Percentiles rank a stretch among this genome's conserved stretches.
These are phyloP conservation scores for Pharnaceum exiguum DNA, from an alignment of 148 eudicot species.

Conservation along the genomic window DNA sequence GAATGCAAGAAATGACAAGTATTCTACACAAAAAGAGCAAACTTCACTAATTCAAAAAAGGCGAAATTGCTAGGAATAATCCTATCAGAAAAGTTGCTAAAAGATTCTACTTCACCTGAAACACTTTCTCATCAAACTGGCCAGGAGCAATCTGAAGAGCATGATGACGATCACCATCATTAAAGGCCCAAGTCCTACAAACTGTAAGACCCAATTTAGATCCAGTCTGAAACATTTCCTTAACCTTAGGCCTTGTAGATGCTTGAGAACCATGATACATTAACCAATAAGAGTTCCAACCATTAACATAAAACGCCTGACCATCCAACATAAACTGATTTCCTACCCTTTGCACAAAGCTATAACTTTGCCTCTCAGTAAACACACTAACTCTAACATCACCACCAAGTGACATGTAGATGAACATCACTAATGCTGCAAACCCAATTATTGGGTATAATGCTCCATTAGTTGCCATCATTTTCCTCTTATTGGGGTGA, in stretches of 20 bases:
- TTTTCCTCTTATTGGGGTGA: conserved; percentile 20
- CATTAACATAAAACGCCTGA: conserved; percentile 66
- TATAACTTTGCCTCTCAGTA: conserved; percentile 26
- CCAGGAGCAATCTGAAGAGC: conserved; percentile 94
- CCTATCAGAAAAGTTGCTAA: too few relatives aligned
- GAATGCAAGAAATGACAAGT: too few relatives aligned
- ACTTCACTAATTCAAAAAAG: too few relatives aligned
- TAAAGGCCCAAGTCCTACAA: conserved; percentile 94
- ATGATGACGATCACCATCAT: conserved; percentile 82
- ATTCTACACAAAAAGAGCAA: too few relatives aligned
- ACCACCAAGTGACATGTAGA: conserved; percentile 81
- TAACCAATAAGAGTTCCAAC: conserved; percentile 98
- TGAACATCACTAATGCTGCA: conserved; percentile 45
- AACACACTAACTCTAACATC: conserved; percentile 39
- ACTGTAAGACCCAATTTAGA: conserved; percentile 93
- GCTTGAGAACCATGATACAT: conserved; percentile 85
- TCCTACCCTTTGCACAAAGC: conserved; percentile 81
- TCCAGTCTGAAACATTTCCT: conserved; percentile 57
- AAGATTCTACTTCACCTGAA: conserved; percentile 44
- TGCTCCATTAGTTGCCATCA: conserved; percentile 51
- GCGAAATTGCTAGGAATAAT: too few relatives aligned
- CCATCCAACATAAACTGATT: conserved; percentile 78
- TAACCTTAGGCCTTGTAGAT: conserved; percentile 41
- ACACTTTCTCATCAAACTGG: conserved; percentile 61
- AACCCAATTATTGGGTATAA: conserved; percentile 64